Base-by-base conservation (phyloP, 1,139 yeast genomes). In the Blastobotrys aristatus region DNA sequence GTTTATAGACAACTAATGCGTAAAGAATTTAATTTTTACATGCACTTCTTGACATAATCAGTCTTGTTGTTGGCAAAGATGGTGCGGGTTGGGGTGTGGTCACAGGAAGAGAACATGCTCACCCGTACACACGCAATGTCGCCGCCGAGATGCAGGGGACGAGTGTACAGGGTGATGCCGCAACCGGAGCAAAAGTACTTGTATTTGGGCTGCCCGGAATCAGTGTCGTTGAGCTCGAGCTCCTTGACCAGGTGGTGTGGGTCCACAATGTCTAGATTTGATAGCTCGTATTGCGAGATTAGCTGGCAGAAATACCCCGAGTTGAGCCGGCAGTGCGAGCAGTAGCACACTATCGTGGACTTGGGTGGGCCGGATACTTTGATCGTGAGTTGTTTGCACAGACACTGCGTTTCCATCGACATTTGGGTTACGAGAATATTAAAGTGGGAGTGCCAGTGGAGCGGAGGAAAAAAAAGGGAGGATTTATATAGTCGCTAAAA, bases 251-350 rank as follows among this genome's bases (percentile, higher is more conserved):
- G 38, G 2, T 52, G 38, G 4, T 54, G 38, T 1, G 49, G 42
- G 36, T 58, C 61, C 6, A 36, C 34, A 26, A 62, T 50, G 17
- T 50, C 41, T 21, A 62, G 53, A 20, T 61, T 48, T 6, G 44
- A 46, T 3, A 53, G 36, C 1, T 52, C 35, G 29, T 50, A 57
- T 32, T 48, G 44, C 11, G 58, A 51, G 5, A 61, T 40, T 31
- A 58, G 46, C 49, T 62, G 66, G 6, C 65, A 64, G 20, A 60
- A 49, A 44, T 58, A 57, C 5, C 66, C 66, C 10, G 64, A 56
- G 26, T 58, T 58, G 50, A 62, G 60, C 29, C 66, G 54, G 47
- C 66, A 62, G 40, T 62, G 65, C 8, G 44, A 11, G 45, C 66
- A 62, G 45, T 52, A 62, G 50, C 66, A 62, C 3, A 52, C 44